Conservation (phyloP, 1,284 basidiomycete species). For the Pyrrhoderma noxium region DNA sequence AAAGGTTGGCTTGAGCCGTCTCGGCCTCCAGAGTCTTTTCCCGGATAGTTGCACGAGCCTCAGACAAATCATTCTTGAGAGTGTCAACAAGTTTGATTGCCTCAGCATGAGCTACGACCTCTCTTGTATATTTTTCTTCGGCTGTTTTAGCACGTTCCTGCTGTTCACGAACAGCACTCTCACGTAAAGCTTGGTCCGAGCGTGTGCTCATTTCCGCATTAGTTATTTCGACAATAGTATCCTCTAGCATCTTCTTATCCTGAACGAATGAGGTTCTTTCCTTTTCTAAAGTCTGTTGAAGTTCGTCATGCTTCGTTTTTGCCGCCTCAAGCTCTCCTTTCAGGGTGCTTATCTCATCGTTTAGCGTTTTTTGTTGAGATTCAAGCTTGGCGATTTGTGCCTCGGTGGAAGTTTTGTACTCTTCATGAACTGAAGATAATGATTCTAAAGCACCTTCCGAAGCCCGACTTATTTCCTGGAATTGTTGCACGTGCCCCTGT, state of each 20-base stretch:
- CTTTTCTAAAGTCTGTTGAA: constrained; percentile 56
- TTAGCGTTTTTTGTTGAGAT: constrained; percentile 61
- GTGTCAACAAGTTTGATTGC: constrained; percentile 65
- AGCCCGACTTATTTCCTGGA: constrained; percentile 76
- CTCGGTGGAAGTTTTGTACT: constrained; percentile 68
- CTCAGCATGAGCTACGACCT: constrained; percentile 79
- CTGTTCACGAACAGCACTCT: constrained; percentile 56
- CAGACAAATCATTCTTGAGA: constrained; percentile 56
- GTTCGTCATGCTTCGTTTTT: constrained; percentile 44
- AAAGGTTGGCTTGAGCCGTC: constrained; percentile 67
- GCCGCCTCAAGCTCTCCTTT: constrained; percentile 52
- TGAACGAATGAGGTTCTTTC: constrained; percentile 63
- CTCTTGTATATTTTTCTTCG: constrained; percentile 73
- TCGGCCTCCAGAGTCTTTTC: constrained; percentile 56
- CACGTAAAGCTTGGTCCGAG: constrained; percentile 53
- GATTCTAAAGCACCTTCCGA: constrained; percentile 71
- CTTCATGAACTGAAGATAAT: constrained; percentile 68
- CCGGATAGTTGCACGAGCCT: constrained; percentile 43
- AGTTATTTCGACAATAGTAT: constrained; percentile 68
- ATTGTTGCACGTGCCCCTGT: constrained; percentile 70
- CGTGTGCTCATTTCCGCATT: constrained; percentile 61
- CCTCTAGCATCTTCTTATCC: constrained; percentile 77
- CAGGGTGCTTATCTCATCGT: constrained; percentile 51
- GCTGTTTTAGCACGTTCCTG: constrained; percentile 73
- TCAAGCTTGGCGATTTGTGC: constrained; percentile 56